Percentiles rank a stretch among this genome's conserved stretches.
Conservation (phyloP, 345 rosid species). For the Camelina neglecta region DNA sequence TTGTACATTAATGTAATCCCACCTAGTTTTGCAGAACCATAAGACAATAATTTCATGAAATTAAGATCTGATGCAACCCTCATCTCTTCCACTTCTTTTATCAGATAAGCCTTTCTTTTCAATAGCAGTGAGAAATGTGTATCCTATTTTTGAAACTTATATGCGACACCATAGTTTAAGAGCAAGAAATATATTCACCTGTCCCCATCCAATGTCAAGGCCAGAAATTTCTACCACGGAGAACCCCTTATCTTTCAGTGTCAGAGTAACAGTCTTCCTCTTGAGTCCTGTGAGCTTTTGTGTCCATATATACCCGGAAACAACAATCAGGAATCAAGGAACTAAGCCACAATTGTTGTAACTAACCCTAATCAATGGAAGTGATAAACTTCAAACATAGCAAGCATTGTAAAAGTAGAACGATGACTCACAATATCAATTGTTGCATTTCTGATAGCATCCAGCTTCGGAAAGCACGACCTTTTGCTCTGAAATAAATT, state of each 20-base stretch:
- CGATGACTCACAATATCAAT: conserved; percentile 80
- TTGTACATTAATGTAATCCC: background rate
- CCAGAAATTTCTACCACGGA: conserved; percentile 88
- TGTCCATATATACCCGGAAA: conserved; percentile 36
- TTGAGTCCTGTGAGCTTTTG: conserved; percentile 81
- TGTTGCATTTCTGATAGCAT: conserved; percentile 88
- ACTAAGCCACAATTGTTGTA: conserved; percentile 7
- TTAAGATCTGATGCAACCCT: conserved; percentile 1
- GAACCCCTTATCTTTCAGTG: conserved; percentile 60
- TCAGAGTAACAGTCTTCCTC: conserved; percentile 65
- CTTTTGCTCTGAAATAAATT: conserved; percentile 71
- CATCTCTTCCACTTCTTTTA: conserved; percentile 2
- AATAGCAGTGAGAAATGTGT: conserved; percentile 15
- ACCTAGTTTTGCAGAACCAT: conserved; percentile 4
- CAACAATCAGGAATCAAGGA: conserved; percentile 24
- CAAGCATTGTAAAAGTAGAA: conserved; percentile 13
- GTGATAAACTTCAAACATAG: conserved; percentile 16
- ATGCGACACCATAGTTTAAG: background rate
- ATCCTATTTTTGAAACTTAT: conserved; percentile 3
- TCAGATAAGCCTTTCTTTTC: background rate
- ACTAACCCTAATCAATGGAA: conserved; percentile 15
- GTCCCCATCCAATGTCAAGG: conserved; percentile 99
- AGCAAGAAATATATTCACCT: conserved; percentile 52
- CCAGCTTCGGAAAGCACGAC: conserved; percentile 80
- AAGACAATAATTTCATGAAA: background rate